Evolutionary conservation across 306 rosid species (phyloP).

Genomic region (Nissolia schottii): DNA sequence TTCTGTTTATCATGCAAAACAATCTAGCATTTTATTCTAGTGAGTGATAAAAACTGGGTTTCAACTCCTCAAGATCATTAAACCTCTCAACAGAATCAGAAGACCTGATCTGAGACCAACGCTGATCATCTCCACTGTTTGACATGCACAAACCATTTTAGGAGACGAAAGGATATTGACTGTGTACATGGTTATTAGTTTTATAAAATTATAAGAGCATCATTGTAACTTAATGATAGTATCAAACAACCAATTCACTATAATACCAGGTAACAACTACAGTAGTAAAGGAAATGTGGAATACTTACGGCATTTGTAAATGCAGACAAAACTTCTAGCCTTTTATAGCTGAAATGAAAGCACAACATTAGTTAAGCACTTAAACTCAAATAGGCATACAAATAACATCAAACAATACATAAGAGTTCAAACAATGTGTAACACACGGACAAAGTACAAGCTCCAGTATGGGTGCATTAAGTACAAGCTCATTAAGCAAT

Average conservation of each 20-base stretch:
- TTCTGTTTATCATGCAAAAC: not conserved
- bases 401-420: slow-evolving; percentile 4
- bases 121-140: not conserved
- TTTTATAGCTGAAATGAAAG: slow-evolving; percentile 66
- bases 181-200: not conserved
- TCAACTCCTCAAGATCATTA: not conserved
- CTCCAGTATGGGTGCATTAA: not conserved
- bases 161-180: not conserved
- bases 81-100: slow-evolving; percentile 11
- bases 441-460: not conserved
- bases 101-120: not conserved
- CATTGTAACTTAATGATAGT: slow-evolving; percentile 6
- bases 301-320: slow-evolving; percentile 97
- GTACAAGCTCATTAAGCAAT: not conserved
- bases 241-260: not conserved
- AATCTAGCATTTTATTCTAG: not conserved
- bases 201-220: not conserved
- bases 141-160: slow-evolving; percentile 1
- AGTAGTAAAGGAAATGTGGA: slow-evolving; percentile 22
- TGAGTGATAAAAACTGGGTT: not conserved
- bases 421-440: not conserved
- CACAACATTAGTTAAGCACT: not conserved
- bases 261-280: not conserved
- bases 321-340: slow-evolving; percentile 93
- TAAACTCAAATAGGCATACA: not conserved